Evolutionary conservation across 140 eudicot species (phyloP), one percentile per base, ranked within the genome.

Genomic region (Senecio squalidus): DNA sequence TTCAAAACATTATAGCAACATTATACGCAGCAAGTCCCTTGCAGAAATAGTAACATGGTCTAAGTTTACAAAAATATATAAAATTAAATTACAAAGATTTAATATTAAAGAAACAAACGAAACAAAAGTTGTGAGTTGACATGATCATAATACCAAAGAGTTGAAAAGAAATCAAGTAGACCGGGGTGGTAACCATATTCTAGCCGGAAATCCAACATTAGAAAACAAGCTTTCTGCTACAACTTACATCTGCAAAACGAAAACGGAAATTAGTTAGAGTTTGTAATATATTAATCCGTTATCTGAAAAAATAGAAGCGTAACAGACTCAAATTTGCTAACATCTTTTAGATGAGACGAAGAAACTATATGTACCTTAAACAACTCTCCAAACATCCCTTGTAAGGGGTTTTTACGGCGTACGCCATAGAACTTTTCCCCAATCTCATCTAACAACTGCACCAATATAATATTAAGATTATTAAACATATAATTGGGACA

Each of bases 321-420:
- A 6, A 26, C 30, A 28, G 27, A 41, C 64, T 27, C 31, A 16
- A 31, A 6, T 30, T 23, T 20, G 6, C 20, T 41, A n/a, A 55
- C 3, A 23, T 11, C 29, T 55, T 14, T 20, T 5, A 10, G 23
- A 25, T 47, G 45, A 18, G 28, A 41, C 14, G 14, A 43, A 55
- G 48, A 67, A 67, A 29, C 54, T 40, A 55, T 10, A 43, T 1
- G 57, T 75, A 87, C 98, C 96, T 87, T 92, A 36, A 92, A 92
- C 38, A 92, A 33, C 39, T 92, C 98, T 29, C 98, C 96, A 48
- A 92, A 87, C 86, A 92, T 79, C 72, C 94, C 96, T 29, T 89
- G 96, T 83, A 92, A 43, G 2, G 94, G 81, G 64, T 75, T 92
- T 70, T 56, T 79, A 38, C 98, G 96, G 17, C 56, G 77, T 64